Conservation (phyloP, 129 eudicot genomes). For the Helianthus tuberosus region DNA sequence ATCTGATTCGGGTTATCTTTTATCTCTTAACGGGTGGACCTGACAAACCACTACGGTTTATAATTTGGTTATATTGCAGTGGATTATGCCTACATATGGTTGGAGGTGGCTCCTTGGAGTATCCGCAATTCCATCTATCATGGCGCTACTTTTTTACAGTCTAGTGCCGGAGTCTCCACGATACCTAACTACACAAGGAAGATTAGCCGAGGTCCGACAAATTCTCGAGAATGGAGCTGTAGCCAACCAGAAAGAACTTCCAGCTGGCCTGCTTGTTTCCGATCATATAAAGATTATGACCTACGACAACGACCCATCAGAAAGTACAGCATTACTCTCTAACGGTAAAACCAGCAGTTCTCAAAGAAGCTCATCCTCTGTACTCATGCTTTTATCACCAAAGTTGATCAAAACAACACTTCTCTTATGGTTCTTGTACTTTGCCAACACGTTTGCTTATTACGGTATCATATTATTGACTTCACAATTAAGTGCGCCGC, state of each 20-base stretch:
- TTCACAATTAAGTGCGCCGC: slow-evolving; percentile 55
- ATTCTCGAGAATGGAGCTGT: slow-evolving; percentile 47
- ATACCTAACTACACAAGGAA: slow-evolving; percentile 57
- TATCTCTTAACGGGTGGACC: slow-evolving; percentile 5
- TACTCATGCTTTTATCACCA: slow-evolving; percentile 53
- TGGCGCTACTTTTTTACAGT: slow-evolving; percentile 47
- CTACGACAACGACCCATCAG: slow-evolving; percentile 24
- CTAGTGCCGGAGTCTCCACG: slow-evolving; percentile 68
- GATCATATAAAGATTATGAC: slow-evolving; percentile 31
- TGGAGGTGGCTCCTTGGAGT: slow-evolving; percentile 79
- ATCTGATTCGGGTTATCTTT: slow-evolving; percentile 1
- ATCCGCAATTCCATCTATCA: slow-evolving; percentile 62
- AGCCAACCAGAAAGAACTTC: slow-evolving; percentile 51
- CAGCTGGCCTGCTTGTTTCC: slow-evolving; percentile 45
- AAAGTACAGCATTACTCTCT: slow-evolving; percentile 33
- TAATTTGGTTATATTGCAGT: slow-evolving; percentile 33
- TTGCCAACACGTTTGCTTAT: slow-evolving; percentile 65
- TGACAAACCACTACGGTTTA: too few relatives aligned
- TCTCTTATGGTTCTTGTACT: slow-evolving; percentile 55
- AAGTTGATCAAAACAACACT: slow-evolving; percentile 47
- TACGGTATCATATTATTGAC: slow-evolving; percentile 70
- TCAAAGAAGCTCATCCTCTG: slow-evolving; percentile 35
- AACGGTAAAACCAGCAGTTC: slow-evolving; percentile 1
- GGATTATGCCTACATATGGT: slow-evolving; percentile 68
- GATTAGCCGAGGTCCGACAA: slow-evolving; percentile 41